Evolutionary conservation across 2,329 filamentous ascomycete species (phyloP), one percentile per base, ranked within the genome.

Genomic region (Pestalotiopsis sp.): DNA sequence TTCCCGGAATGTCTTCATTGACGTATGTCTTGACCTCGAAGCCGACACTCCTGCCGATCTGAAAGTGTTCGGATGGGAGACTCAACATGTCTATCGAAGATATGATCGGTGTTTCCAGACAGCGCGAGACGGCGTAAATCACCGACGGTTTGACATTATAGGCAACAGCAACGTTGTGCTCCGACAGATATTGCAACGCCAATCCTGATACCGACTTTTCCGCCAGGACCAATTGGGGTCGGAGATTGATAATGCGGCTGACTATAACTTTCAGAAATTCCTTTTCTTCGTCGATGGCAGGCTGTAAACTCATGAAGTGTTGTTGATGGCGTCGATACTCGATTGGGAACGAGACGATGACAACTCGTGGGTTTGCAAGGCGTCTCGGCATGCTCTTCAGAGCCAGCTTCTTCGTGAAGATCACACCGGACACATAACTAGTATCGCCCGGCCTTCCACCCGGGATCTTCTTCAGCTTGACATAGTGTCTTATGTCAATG

Each of bases 111-210:
- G 95, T 97, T 76, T 97, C 93, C 1, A 95, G 94, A 74, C 95
- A 98, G 67, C 96, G 89, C 4, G 96, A 94, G 1, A 99, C 95
- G 2, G 97, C 96, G 76, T 97, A 95, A 68, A 99, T 91, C 13
- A 99, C 96, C 0, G 95, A 97, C 41, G 94, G 90, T 78, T 99
- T 99, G 75, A 99, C 95, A 80, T 99, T 98, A 83, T 96, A 97
- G 0, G 92, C 95, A 13, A 98, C 97, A 3, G 95, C 92, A 71
- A 99, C 97, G 69, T 94, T 93, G 12, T 94, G 94, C 74, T 96
- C 91, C 23, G 94, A 92, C 1, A 99, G 86, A 73, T 97, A 93
- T 75, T 97, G 92, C 67, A 99, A 84, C 3, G 97, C 96, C 61
- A 98, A 85, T 0, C 96, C 95, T 2, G 96, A 96, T 14, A 99